phyloP scores from a whole-genome alignment of 2,329 filamentous ascomycete genomes.

The Clonostachys sp. region DNA sequence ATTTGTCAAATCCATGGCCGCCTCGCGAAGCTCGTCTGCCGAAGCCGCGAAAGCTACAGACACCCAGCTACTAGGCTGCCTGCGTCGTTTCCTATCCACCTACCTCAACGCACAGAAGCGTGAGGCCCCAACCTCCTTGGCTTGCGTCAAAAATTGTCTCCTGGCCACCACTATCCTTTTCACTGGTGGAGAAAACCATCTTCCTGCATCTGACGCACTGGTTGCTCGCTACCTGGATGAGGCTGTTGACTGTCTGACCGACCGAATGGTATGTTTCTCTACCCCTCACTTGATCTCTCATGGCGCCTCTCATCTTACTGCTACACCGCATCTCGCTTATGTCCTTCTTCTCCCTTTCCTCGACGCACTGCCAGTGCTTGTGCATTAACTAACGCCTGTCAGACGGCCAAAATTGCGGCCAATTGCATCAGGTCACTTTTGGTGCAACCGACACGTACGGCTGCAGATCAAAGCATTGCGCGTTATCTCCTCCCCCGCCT shows the following conservation, averaged over 20 bases:
- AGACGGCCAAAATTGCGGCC: conserved; percentile 84
- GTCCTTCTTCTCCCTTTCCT: background rate
- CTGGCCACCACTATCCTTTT: conserved; percentile 86
- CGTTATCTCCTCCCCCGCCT: conserved; percentile 72
- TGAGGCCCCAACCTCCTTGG: conserved; percentile 69
- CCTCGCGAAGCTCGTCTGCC: conserved; percentile 19
- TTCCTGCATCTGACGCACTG: conserved; percentile 71
- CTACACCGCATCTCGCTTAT: background rate
- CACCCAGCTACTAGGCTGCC: conserved; percentile 73
- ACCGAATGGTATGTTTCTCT: conserved; percentile 60
- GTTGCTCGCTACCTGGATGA: conserved; percentile 74
- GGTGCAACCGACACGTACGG: conserved; percentile 55
- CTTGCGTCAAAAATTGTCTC: conserved; percentile 90
- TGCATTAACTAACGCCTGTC: background rate
- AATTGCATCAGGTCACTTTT: conserved; percentile 86
- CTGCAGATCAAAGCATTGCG: conserved; percentile 68
- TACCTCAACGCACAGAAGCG: conserved; percentile 72
- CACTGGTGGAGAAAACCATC: conserved; percentile 69
- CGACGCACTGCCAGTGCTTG: no score
- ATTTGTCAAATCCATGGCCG: conserved; percentile 74
- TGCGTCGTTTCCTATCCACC: conserved; percentile 79
- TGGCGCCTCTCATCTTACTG: background rate
- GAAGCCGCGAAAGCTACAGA: conserved; percentile 33
- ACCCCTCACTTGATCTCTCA: background rate
- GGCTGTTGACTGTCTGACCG: conserved; percentile 77